These are phyloP conservation scores for Saccharomycopsis hybrid DNA, from an alignment of 1,139 yeast genomes.

Conservation along the genomic window DNA sequence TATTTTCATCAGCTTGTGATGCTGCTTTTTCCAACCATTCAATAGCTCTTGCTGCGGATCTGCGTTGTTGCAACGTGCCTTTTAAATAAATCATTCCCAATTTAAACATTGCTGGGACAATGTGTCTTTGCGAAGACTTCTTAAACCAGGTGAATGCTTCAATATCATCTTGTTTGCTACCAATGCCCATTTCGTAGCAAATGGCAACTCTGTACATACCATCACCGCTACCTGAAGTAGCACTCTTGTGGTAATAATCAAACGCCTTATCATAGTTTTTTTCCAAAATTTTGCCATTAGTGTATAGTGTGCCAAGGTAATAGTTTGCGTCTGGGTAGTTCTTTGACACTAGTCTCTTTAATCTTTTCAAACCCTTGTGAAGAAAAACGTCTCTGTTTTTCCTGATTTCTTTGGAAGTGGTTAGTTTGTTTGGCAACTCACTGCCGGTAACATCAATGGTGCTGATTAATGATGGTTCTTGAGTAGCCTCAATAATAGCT, in stretches of 20 bases:
- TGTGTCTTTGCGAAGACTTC: slow-evolving; percentile 52
- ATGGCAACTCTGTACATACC: slow-evolving; percentile 64
- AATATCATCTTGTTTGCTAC: slow-evolving; percentile 38
- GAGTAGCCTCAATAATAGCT: slow-evolving; percentile 39
- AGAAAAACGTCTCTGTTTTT: slow-evolving; percentile 49
- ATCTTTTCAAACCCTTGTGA: slow-evolving; percentile 50
- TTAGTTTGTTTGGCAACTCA: slow-evolving; percentile 30
- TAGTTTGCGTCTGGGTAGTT: slow-evolving; percentile 47
- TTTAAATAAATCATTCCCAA: slow-evolving; percentile 55
- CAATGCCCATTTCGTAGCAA: slow-evolving; percentile 62
- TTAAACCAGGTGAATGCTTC: slow-evolving; percentile 48
- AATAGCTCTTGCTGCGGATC: slow-evolving; percentile 43
- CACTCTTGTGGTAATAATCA: slow-evolving; percentile 51
- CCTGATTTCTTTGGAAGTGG: slow-evolving; percentile 39
- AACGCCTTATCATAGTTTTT: slow-evolving; percentile 55
- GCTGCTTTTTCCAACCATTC: slow-evolving; percentile 54
- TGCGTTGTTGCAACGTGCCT: slow-evolving; percentile 39
- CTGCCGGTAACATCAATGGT: slow-evolving; percentile 42
- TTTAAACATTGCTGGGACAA: slow-evolving; percentile 59
- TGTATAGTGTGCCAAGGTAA: slow-evolving; percentile 53
- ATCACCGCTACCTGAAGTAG: slow-evolving; percentile 46
- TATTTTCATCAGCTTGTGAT: slow-evolving; percentile 35
- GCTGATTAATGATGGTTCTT: slow-evolving; percentile 33
- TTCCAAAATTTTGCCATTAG: slow-evolving; percentile 48
- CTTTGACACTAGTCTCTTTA: slow-evolving; percentile 43